Base-by-base conservation (phyloP, 345 rosid genomes). In the Eucalyptus pumila region DNA sequence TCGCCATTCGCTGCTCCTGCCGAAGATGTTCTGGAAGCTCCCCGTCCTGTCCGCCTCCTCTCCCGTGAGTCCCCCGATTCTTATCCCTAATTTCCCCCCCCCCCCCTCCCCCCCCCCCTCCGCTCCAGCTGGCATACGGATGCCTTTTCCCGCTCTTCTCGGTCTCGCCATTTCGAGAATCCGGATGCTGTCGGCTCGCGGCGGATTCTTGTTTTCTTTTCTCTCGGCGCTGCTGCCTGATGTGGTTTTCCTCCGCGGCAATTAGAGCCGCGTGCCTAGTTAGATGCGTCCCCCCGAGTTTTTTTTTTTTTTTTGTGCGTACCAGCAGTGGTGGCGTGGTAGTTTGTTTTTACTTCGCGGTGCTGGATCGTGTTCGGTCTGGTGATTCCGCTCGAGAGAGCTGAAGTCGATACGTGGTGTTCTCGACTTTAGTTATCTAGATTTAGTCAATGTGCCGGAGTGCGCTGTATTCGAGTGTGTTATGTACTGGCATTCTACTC, bases 11-110 rank as follows among this genome's bases (percentile, higher is more conserved):
- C 85, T 27, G 23, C 60, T 60, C 58, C 58, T 52, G 58, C 24
- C 85, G 86, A 86, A 65, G 85, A 98, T 98, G 99, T 98, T 98
- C 54, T 98, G 99, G 99, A 98, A 97, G 94, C 97, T 98, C 88
- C 91, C 99, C 26, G 89, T 96, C 90, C 92, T 98, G 89, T 96
- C 99, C 32, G 92, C 99, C 42, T 95, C 99, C 54, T 97, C 99
- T 89, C 99, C 99, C 37, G 99, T 98, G 89, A 97, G 98, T 89
- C 86, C 30, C 83, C 30, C 47, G 23, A 37, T 76, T 13, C 47
- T 76, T 26, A 76, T 76, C 47, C 85, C 85, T 76, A 58, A 86
- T 91, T 88, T 87, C n/a, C 1, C 58, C 85, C 6, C 88, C 65
- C 85, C 8, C 24, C 85, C 8, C 81, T 15, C 69, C 21, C 21